A percentile compares a stretch with the other conserved stretches of the same genome.
phyloP scores from a whole-genome alignment of 2,329 filamentous ascomycete species.

The Byssoonygena ceratinophila region DNA sequence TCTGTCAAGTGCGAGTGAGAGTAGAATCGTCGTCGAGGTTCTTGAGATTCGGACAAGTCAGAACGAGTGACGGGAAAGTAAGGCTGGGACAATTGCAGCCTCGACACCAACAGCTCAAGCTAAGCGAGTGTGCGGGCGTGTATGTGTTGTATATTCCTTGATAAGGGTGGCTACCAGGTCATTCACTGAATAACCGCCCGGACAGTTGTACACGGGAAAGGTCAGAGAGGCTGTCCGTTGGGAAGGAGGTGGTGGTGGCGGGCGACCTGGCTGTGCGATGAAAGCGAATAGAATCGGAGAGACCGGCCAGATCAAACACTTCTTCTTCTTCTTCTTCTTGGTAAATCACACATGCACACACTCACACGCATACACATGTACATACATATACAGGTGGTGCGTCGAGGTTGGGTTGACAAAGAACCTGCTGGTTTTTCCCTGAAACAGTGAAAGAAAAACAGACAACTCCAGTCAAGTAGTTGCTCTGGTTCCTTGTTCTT shows the following conservation, averaged over 20 bases:
- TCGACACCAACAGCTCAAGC: background rate
- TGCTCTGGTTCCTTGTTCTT: background rate
- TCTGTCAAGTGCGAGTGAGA: background rate
- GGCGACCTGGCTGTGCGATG: background rate
- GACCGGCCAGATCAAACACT: background rate
- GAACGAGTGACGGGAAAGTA: slow-evolving; percentile 2
- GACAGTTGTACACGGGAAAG: background rate
- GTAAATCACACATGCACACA: background rate
- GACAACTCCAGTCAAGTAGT: slow-evolving; percentile 9
- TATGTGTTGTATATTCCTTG: background rate
- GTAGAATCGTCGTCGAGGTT: background rate
- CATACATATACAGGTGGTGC: background rate
- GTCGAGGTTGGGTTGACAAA: slow-evolving; percentile 4
- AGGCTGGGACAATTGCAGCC: background rate
- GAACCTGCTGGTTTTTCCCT: background rate
- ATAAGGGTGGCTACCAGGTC: background rate
- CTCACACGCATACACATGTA: background rate
- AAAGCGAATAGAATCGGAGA: background rate
- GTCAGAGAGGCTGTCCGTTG: background rate
- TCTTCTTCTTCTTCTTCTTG: background rate
- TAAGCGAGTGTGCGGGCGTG: background rate
- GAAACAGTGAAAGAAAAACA: background rate
- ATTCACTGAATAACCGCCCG: background rate
- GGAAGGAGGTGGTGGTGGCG: background rate
- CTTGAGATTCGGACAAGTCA: no score